A percentile compares a stretch with the other conserved stretches of the same genome.
Evolutionary conservation across 2,329 filamentous ascomycete genomes (phyloP).

Genomic region (Stemphylium beticola): DNA sequence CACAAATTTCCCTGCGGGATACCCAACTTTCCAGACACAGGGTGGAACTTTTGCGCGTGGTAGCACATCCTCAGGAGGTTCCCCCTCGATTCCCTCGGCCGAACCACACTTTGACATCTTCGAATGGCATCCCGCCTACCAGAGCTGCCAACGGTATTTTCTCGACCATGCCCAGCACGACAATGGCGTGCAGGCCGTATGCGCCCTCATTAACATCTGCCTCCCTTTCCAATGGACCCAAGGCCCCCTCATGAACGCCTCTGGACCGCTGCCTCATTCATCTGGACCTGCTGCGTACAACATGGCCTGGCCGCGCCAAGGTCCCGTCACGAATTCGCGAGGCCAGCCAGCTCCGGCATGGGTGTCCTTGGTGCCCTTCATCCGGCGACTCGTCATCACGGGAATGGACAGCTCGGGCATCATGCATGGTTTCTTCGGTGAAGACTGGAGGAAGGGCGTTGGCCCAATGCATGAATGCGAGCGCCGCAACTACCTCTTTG

Average conservation of each 20-base stretch:
- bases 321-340: constrained; percentile 48
- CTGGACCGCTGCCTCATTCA: constrained; percentile 39
- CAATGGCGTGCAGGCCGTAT: constrained; percentile 81
- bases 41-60: constrained; percentile 36
- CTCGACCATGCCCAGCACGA: constrained; percentile 89
- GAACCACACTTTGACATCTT: constrained; percentile 74
- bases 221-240: constrained; percentile 79
- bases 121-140: constrained; percentile 90
- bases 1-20: constrained; percentile 42
- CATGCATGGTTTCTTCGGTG: constrained; percentile 96
- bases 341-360: constrained; percentile 49
- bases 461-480: constrained; percentile 86
- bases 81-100: constrained; percentile 29
- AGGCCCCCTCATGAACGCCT: constrained; percentile 55
- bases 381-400: constrained; percentile 87
- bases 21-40: constrained; percentile 37
- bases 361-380: constrained; percentile 83
- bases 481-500: constrained; percentile 91
- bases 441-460: constrained; percentile 83
- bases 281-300: constrained; percentile 44
- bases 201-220: constrained; percentile 88
- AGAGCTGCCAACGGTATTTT: constrained; percentile 90
- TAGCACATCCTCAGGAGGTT: constrained; percentile 32
- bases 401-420: constrained; percentile 87
- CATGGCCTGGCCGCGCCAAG: constrained; percentile 51